These are phyloP conservation scores for Triticum monococcum DNA, from an alignment of 176 grass and related monocot genomes.

Conservation along the genomic window DNA sequence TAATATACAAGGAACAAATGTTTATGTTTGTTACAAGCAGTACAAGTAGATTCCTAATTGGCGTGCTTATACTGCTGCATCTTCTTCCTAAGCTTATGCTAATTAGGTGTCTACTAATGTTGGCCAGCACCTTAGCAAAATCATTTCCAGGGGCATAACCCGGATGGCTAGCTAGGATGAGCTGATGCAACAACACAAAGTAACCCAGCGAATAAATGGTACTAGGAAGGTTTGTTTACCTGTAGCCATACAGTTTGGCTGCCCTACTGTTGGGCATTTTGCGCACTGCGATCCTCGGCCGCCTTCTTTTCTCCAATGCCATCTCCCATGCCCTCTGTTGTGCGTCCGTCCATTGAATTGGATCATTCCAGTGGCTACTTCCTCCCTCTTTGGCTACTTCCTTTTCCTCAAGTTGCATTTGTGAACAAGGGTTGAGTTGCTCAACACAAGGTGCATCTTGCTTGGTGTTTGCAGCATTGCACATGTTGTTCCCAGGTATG, in stretches of 20 bases:
- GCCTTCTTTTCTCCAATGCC: neutral
- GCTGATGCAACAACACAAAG: too few species aligned
- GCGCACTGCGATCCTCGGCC: neutral
- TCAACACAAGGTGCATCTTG: neutral
- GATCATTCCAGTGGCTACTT: neutral
- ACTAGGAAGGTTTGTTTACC: neutral
- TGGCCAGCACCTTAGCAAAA: neutral
- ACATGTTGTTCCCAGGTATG: neutral
- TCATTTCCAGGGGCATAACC: neutral
- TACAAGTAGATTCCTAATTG: neutral
- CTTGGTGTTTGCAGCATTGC: neutral
- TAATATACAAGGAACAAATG: neutral
- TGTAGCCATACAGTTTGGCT: neutral
- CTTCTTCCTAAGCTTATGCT: neutral
- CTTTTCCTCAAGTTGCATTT: neutral
- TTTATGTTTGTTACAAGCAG: neutral
- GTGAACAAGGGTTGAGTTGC: neutral
- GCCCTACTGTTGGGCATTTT: neutral
- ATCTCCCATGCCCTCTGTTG: neutral
- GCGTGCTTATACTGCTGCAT: neutral
- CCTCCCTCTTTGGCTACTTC: neutral
- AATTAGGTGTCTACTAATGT: neutral
- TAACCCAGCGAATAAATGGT: neutral
- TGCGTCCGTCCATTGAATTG: neutral
- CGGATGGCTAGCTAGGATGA: too few species aligned